Conservation (phyloP, 139 green algal genomes). For the Desmodesmus armatus region DNA sequence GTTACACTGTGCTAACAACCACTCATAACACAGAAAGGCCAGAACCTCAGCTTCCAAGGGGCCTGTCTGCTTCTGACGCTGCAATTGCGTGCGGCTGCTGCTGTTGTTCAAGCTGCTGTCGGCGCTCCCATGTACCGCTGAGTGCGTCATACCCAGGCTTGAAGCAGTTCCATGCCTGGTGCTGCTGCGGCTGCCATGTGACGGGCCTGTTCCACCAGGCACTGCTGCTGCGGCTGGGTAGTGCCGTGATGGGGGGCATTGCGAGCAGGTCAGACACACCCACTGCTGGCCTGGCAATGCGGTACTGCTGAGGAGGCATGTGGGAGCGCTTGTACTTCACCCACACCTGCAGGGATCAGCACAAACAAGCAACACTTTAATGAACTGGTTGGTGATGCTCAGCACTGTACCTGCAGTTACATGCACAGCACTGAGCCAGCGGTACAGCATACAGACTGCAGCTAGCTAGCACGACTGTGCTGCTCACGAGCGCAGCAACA, state of each 20-base stretch:
- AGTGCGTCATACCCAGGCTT: slow-evolving; percentile 14
- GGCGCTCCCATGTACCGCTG: not conserved
- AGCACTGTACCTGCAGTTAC: not conserved
- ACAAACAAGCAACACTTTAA: slow-evolving; percentile 4
- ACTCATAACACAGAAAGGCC: too few relatives aligned
- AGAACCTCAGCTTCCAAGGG: too few relatives aligned
- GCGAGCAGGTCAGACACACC: slow-evolving; percentile 29
- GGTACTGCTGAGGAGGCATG: slow-evolving; percentile 7
- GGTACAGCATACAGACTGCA: not conserved
- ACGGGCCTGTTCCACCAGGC: slow-evolving; percentile 41
- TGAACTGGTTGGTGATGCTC: not conserved
- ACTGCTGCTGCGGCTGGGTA: slow-evolving; percentile 46
- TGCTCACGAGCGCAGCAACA: not conserved
- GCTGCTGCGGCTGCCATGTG: slow-evolving; percentile 35
- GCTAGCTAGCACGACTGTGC: not conserved
- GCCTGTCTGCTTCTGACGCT: too few relatives aligned
- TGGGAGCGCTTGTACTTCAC: slow-evolving; percentile 18
- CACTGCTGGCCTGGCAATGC: not conserved
- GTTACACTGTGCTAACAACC: too few relatives aligned
- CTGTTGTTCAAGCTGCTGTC: not conserved
- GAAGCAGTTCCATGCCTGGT: slow-evolving; percentile 23
- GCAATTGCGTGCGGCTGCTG: too few relatives aligned
- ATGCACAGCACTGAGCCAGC: not conserved
- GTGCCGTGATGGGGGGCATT: not conserved
- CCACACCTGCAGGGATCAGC: slow-evolving; percentile 24